Evolutionary conservation across 306 rosid genomes (phyloP).

Genomic region (Lithocarpus polystachyus): DNA sequence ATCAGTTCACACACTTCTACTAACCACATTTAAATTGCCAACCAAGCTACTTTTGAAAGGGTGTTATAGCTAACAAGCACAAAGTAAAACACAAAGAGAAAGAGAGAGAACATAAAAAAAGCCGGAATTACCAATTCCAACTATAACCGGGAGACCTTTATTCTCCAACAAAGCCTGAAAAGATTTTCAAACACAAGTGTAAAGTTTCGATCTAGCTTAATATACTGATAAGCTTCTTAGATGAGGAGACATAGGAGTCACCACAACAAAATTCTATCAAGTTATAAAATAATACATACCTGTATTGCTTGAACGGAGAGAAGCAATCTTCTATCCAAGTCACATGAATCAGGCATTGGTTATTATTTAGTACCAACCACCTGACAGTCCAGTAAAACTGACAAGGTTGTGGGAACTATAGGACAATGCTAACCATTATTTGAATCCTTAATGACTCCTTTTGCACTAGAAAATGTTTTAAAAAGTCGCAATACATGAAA

Average conservation of each 20-base stretch:
- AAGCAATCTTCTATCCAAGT: conserved; percentile 95
- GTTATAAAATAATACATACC: conserved; percentile 45
- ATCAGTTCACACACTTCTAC: background rate
- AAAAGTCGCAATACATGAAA: too few relatives aligned
- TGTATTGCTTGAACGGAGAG: conserved; percentile 98
- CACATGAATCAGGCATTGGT: conserved; percentile 98
- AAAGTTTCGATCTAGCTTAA: conserved; percentile 22
- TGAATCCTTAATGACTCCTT: too few relatives aligned
- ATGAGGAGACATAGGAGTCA: background rate
- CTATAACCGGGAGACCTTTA: conserved; percentile 89
- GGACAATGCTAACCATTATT: too few relatives aligned
- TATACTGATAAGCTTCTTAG: background rate
- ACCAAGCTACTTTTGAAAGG: background rate
- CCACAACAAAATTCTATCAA: conserved; percentile 23
- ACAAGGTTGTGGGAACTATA: too few relatives aligned
- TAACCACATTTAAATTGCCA: background rate
- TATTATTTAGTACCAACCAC: too few relatives aligned
- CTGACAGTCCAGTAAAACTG: too few relatives aligned
- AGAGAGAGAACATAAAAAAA: conserved; percentile 15
- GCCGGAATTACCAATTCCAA: conserved; percentile 82
- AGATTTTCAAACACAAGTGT: conserved; percentile 10
- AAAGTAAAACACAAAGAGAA: conserved; percentile 12
- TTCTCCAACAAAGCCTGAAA: conserved; percentile 97
- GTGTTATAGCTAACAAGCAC: background rate
- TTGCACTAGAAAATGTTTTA: too few relatives aligned